Conservation (phyloP, 352 stramenopile species). For the Globisporangium camurandrum region DNA sequence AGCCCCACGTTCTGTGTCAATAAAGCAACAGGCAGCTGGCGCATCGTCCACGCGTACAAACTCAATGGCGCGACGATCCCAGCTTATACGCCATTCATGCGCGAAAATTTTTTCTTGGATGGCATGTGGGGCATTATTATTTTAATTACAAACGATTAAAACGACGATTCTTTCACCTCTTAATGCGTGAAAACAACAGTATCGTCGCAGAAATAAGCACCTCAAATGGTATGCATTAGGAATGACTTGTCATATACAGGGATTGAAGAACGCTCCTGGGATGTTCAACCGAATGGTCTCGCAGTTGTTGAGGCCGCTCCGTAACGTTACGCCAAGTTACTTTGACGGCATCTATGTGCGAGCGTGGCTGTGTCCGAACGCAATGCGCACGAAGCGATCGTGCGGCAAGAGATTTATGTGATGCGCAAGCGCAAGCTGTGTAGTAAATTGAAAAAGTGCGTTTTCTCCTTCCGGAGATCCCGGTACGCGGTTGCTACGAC, state of each 20-base stretch:
- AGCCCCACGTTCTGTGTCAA: conserved; percentile 23
- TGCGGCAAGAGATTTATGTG: too few relatives aligned
- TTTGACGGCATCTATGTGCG: too few relatives aligned
- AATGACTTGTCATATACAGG: not conserved
- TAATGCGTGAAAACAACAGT: not conserved
- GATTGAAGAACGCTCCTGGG: not conserved
- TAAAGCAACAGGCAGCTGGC: conserved; percentile 16
- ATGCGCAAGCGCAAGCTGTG: too few relatives aligned
- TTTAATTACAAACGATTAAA: too few relatives aligned
- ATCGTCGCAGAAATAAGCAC: not conserved
- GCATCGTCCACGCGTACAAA: conserved; percentile 28
- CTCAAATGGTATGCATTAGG: not conserved
- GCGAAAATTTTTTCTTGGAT: conserved; percentile 19
- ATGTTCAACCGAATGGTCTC: too few relatives aligned
- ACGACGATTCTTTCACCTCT: not conserved
- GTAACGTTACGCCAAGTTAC: too few relatives aligned
- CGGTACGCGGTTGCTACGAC: not conserved
- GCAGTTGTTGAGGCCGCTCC: too few relatives aligned
- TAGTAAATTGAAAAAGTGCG: too few relatives aligned
- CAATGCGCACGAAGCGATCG: too few relatives aligned
- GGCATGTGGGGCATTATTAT: too few relatives aligned
- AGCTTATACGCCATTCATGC: conserved; percentile 20
- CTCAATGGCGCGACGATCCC: conserved; percentile 21
- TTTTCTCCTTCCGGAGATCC: too few relatives aligned
- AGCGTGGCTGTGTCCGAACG: too few relatives aligned